A percentile compares a stretch with the other conserved stretches of the same genome.
These are phyloP conservation scores for Eucalyptus erythrocorys DNA, from an alignment of 345 rosid genomes.

Conservation along the genomic window DNA sequence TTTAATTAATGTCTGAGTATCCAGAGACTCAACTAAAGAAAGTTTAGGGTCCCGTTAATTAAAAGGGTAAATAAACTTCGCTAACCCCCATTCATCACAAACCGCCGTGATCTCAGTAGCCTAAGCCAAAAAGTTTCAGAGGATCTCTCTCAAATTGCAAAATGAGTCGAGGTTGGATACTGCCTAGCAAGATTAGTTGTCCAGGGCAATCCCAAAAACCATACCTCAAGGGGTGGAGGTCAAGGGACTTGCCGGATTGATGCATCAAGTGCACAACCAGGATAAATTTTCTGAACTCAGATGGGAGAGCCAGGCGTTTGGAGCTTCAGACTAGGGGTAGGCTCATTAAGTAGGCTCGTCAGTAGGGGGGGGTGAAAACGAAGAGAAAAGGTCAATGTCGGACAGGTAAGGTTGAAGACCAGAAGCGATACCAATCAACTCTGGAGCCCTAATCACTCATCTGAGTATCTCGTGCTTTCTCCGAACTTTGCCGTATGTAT, in stretches of 20 bases:
- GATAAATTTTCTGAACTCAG: neutral
- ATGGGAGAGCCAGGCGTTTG: neutral
- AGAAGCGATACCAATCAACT: neutral
- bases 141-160: no score
- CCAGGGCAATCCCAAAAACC: neutral
- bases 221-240: no score
- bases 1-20: no score
- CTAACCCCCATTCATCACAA: neutral
- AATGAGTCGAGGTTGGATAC: neutral
- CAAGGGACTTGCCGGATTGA: no score
- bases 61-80: neutral
- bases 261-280: neutral
- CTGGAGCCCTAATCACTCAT: neutral
- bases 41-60: neutral
- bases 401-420: neutral
- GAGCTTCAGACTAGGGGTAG: no score
- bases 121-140: neutral
- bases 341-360: no score
- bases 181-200: neutral
- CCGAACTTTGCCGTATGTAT: neutral
- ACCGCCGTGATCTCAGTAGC: neutral
- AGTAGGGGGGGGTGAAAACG: neutral
- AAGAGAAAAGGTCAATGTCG: neutral
- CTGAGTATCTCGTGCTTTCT: neutral
- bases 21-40: no score